Conservation (phyloP, 1,284 basidiomycete genomes). For the Pyrrhoderma noxium region DNA sequence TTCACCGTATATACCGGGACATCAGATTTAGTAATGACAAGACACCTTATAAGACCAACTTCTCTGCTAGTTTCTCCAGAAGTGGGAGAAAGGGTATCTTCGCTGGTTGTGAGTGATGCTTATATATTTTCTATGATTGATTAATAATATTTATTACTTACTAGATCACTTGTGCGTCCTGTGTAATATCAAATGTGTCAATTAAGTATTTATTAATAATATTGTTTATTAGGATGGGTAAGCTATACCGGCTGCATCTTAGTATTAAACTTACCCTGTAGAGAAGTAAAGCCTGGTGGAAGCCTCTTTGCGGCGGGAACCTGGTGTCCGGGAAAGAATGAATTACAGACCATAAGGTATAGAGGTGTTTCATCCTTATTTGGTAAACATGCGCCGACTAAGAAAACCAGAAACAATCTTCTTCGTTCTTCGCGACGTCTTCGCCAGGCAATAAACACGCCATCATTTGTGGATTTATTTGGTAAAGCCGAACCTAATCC, state of each 20-base stretch:
- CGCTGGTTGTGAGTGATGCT: slow-evolving; percentile 53
- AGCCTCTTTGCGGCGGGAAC: slow-evolving; percentile 73
- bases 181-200: no score
- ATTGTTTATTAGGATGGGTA: not conserved
- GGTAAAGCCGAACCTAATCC: slow-evolving; percentile 59
- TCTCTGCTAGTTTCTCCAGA: slow-evolving; percentile 74
- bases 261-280: no score
- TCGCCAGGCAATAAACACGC: slow-evolving; percentile 54
- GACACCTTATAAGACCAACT: slow-evolving; percentile 82
- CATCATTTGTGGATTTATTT: slow-evolving; percentile 66
- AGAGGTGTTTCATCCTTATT: slow-evolving; percentile 11
- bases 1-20: slow-evolving; percentile 80
- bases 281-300: slow-evolving; percentile 60
- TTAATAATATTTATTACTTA: not conserved
- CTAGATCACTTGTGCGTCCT: slow-evolving; percentile 38
- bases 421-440: slow-evolving; percentile 54
- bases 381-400: slow-evolving; percentile 23
- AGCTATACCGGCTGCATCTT: no score
- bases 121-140: not conserved
- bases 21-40: slow-evolving; percentile 90
- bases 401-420: slow-evolving; percentile 55
- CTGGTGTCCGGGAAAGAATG: slow-evolving; percentile 80
- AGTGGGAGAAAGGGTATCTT: slow-evolving; percentile 76
- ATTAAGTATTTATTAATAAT: no score
- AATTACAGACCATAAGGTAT: slow-evolving; percentile 68